A percentile compares a stretch with the other conserved stretches of the same genome.
These are phyloP conservation scores for Ramichloridium luteum DNA, from an alignment of 2,329 filamentous ascomycete genomes.

Conservation along the genomic window DNA sequence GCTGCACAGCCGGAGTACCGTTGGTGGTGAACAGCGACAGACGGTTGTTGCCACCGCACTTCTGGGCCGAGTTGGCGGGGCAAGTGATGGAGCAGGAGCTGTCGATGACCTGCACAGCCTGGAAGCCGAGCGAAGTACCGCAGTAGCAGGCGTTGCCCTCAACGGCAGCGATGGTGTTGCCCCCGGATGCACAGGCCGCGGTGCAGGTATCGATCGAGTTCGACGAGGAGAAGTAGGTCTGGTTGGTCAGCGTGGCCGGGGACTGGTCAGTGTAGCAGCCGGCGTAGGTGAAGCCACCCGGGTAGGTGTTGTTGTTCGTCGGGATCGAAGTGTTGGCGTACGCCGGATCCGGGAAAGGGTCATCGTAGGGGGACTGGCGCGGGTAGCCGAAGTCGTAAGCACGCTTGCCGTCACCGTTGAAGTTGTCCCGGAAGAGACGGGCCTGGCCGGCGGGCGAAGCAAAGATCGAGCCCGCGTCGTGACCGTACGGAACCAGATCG, in stretches of 20 bases:
- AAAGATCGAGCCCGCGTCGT: constrained; percentile 25
- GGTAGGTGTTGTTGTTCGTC: constrained; percentile 21
- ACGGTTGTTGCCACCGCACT: constrained; percentile 17
- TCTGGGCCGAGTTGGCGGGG: constrained; percentile 18
- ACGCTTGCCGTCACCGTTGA: constrained; percentile 19
- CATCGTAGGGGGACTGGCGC: constrained; percentile 20
- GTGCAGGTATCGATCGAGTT: constrained; percentile 17
- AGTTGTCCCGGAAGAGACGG: constrained; percentile 26
- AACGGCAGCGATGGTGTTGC: constrained; percentile 22
- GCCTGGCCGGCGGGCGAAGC: constrained; percentile 21
- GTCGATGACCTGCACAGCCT: constrained; percentile 13
- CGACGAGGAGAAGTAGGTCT: constrained; percentile 9
- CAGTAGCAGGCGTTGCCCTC: constrained; percentile 22
- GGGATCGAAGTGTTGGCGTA: constrained; percentile 13
- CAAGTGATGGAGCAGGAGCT: constrained; percentile 18
- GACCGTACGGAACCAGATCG: constrained; percentile 21
- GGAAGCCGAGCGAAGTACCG: constrained; percentile 12
- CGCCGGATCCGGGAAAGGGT: constrained; percentile 24
- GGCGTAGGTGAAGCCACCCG: constrained; percentile 20
- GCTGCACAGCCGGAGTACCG: constrained; percentile 8
- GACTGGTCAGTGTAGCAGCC: constrained; percentile 21
- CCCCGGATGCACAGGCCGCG: constrained; percentile 14
- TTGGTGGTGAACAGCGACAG: constrained; percentile 15
- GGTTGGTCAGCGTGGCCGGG: constrained; percentile 10
- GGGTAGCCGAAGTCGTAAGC: constrained; percentile 25